Percentiles rank a stretch among this genome's conserved stretches.
phyloP scores from a whole-genome alignment of 2,329 filamentous ascomycete genomes.

The Colletotrichum filicis region DNA sequence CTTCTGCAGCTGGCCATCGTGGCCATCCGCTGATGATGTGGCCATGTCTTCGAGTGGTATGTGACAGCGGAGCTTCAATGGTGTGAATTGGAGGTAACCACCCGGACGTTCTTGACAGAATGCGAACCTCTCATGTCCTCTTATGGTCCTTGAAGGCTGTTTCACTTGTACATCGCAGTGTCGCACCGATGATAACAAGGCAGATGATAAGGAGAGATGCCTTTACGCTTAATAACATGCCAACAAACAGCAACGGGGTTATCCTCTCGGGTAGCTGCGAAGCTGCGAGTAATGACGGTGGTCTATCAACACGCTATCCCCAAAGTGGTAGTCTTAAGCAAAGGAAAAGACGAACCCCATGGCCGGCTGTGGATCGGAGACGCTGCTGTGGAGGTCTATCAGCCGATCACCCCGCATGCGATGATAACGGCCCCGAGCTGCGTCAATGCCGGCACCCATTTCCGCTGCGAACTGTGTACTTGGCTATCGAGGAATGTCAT shows the following conservation, averaged over 20 bases:
- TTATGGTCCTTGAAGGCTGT: conserved; percentile 1
- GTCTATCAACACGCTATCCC: conserved; percentile 7
- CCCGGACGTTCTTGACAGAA: neutral
- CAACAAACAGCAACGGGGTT: neutral
- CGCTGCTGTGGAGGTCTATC: neutral
- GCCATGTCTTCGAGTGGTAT: neutral
- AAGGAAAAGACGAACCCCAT: conserved; percentile 16
- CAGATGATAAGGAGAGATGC: neutral
- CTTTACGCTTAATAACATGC: neutral
- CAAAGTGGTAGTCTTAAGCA: conserved; percentile 14
- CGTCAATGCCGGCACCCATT: neutral
- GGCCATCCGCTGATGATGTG: neutral
- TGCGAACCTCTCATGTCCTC: neutral
- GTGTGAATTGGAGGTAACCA: neutral
- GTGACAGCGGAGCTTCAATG: neutral
- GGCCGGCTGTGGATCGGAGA: neutral
- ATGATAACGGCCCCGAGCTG: neutral
- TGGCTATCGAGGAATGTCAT: neutral
- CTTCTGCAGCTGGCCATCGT: conserved; percentile 46
- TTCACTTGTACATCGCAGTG: neutral
- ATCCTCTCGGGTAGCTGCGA: neutral
- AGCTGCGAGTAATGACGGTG: neutral
- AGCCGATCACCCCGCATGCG: conserved; percentile 11
- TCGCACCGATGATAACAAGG: neutral
- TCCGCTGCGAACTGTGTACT: neutral